Conservation (phyloP, 2,329 filamentous ascomycete genomes). For the Nemania diffusa region DNA sequence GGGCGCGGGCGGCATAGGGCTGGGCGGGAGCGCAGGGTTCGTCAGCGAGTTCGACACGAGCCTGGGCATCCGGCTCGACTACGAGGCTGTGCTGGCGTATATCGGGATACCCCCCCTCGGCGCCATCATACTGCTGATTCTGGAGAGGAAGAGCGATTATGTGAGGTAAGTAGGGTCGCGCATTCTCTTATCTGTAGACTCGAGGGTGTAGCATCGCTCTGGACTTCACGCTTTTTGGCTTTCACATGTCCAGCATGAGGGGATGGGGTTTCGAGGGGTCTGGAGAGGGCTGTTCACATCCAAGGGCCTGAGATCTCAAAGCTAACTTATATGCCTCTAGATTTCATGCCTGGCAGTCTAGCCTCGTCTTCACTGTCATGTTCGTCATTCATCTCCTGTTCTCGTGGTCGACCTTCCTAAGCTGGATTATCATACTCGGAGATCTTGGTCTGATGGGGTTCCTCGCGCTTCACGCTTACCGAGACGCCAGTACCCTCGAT, state of each 20-base stretch:
- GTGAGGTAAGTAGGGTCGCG: conserved; percentile 72
- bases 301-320: not conserved
- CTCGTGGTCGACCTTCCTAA: conserved; percentile 84
- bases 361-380: conserved; percentile 79
- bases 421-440: conserved; percentile 81
- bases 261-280: not conserved
- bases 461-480: conserved; percentile 81
- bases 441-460: conserved; percentile 82
- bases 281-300: not conserved
- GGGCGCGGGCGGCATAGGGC: conserved; percentile 25
- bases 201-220: not conserved
- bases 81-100: conserved; percentile 92
- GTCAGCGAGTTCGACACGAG: conserved; percentile 82
- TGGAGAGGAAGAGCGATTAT: conserved; percentile 97
- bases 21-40: conserved; percentile 50
- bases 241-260: not conserved
- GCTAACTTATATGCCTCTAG: conserved; percentile 56
- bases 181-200: not conserved
- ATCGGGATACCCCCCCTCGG: conserved; percentile 85
- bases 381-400: conserved; percentile 86
- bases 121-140: conserved; percentile 81
- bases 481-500: conserved; percentile 77
- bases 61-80: conserved; percentile 84
- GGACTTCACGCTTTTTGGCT: not conserved
- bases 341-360: conserved; percentile 97